These are phyloP conservation scores for Tetrapisispora fleetii DNA, from an alignment of 805 yeast genomes.

Conservation along the genomic window DNA sequence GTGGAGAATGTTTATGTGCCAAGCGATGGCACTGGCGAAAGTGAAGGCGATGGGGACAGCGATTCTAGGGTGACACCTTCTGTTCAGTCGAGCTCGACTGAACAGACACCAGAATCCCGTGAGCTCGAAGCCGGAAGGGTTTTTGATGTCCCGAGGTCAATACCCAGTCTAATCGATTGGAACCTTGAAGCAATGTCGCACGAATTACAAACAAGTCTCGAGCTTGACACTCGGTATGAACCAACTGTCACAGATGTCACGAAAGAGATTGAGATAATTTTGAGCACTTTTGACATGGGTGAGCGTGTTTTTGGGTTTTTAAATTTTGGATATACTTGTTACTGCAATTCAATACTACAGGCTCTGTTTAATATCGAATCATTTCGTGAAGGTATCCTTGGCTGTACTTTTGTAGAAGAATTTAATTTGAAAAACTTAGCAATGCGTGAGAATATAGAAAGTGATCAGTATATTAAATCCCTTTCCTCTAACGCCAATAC, in stretches of 20 bases:
- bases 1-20: neutral
- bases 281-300: neutral
- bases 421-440: neutral
- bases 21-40: neutral
- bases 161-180: neutral
- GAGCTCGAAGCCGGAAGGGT: neutral
- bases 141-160: neutral
- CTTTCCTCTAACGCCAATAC: neutral
- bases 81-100: neutral
- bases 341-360: conserved; percentile 87
- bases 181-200: neutral
- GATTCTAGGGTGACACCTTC: neutral
- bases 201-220: neutral
- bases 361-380: conserved; percentile 67
- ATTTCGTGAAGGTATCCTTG: conserved; percentile 50
- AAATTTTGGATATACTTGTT: conserved; percentile 86
- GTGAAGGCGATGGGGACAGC: neutral
- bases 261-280: neutral
- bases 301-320: conserved; percentile 65
- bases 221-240: neutral
- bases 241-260: neutral
- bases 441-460: neutral
- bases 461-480: neutral
- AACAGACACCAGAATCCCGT: neutral
- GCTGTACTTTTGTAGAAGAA: conserved; percentile 4